Evolutionary conservation across 345 rosid species (phyloP).

Genomic region (Garcia nutans): DNA sequence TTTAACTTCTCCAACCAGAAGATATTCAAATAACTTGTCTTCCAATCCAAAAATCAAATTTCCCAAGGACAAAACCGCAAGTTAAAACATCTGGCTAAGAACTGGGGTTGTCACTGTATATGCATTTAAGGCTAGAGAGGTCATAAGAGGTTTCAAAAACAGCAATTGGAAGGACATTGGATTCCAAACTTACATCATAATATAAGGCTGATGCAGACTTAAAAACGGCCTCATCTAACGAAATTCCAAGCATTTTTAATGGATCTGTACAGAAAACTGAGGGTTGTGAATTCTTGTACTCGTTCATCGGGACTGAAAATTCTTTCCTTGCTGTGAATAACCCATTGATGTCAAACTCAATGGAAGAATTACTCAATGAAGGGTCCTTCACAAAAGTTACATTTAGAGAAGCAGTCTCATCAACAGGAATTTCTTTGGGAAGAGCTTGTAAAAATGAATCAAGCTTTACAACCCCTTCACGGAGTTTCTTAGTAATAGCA

Average conservation of each 20-base stretch:
- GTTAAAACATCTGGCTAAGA: background rate
- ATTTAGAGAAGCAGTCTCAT: constrained; percentile 82
- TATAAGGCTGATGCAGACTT: constrained; percentile 86
- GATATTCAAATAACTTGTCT: background rate
- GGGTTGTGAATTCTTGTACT: constrained; percentile 35
- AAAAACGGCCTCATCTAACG: constrained; percentile 81
- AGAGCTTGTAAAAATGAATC: constrained; percentile 70
- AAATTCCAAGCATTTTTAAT: constrained; percentile 83
- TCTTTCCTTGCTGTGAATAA: constrained; percentile 53
- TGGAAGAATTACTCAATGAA: constrained; percentile 61
- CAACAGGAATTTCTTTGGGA: constrained; percentile 89
- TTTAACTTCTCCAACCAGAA: background rate
- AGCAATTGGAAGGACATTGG: background rate
- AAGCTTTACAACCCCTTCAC: constrained; percentile 71
- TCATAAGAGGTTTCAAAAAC: background rate
- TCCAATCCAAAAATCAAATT: background rate
- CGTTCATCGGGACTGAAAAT: constrained; percentile 22
- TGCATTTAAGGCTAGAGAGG: background rate
- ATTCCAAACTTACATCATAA: constrained; percentile 66
- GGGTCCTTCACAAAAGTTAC: constrained; percentile 76
- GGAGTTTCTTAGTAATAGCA: constrained; percentile 67
- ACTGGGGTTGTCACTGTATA: background rate
- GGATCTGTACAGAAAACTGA: constrained; percentile 55
- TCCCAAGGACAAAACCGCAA: background rate
- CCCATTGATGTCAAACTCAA: constrained; percentile 80